Percentiles rank a stretch among this genome's conserved stretches.
Evolutionary conservation across 345 rosid genomes (phyloP).

Genomic region (Gossypium anomalum): DNA sequence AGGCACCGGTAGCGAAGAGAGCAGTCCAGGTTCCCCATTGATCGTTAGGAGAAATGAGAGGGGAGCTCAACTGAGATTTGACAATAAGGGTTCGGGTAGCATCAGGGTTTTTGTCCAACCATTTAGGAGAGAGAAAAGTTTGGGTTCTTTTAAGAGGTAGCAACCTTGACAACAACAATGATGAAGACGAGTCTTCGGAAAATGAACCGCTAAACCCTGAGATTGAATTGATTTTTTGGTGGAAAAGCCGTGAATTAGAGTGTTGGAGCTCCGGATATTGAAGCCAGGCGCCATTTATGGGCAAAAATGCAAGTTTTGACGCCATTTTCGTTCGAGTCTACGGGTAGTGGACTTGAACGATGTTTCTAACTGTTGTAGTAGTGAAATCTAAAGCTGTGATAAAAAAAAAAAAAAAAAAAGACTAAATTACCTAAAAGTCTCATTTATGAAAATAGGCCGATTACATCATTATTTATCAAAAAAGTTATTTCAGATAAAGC

Average conservation of each 20-base stretch:
- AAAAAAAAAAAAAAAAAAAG: too few species aligned
- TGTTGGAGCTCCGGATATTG: slow-evolving; percentile 17
- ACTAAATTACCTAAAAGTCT: too few species aligned
- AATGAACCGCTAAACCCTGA: neutral
- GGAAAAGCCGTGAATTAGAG: slow-evolving; percentile 19
- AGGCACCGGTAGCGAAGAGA: slow-evolving; percentile 79
- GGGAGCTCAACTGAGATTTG: slow-evolving; percentile 37
- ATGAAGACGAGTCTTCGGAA: neutral
- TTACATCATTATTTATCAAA: too few species aligned
- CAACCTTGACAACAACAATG: neutral
- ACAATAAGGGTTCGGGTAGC: slow-evolving; percentile 26
- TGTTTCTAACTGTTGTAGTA: too few species aligned
- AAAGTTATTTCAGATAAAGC: too few species aligned
- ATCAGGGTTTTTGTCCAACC: slow-evolving; percentile 1
- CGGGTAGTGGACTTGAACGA: too few species aligned
- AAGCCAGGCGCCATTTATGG: slow-evolving; percentile 14
- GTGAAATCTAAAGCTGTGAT: too few species aligned
- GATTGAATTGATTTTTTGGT: slow-evolving; percentile 19
- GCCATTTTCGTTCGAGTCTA: slow-evolving; percentile 31
- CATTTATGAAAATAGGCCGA: too few species aligned
- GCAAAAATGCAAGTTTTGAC: slow-evolving; percentile 27
- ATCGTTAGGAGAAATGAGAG: slow-evolving; percentile 65
- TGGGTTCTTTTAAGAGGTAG: neutral
- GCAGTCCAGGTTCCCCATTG: slow-evolving; percentile 78
- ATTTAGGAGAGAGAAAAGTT: slow-evolving; percentile 26